Conservation (phyloP, 805 yeast genomes). For the Limtongia smithiae region DNA sequence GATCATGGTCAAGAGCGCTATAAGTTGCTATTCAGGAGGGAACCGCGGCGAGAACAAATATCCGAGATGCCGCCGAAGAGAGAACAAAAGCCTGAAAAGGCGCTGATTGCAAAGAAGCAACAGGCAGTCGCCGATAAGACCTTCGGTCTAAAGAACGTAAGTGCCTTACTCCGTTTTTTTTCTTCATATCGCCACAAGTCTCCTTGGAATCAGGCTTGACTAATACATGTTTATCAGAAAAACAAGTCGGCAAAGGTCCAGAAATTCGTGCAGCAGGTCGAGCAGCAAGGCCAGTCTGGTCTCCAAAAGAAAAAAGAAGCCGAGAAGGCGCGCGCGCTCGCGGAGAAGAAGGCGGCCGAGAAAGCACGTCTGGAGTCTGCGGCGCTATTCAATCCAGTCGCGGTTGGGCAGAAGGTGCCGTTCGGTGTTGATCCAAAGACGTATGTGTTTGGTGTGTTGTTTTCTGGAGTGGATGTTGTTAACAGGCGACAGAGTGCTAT, state of each 20-base stretch:
- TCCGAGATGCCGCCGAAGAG: constrained; percentile 77
- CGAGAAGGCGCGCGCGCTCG: constrained; percentile 59
- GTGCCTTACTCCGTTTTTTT: constrained; percentile 15
- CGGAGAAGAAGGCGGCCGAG: constrained; percentile 87
- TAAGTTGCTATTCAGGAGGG: too few relatives aligned
- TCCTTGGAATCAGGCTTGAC: too few relatives aligned
- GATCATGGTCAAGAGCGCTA: too few relatives aligned
- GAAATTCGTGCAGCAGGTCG: constrained; percentile 63
- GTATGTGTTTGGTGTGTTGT: constrained; percentile 6
- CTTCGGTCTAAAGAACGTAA: constrained; percentile 79
- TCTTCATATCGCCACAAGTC: background rate
- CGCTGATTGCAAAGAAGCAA: constrained; percentile 52
- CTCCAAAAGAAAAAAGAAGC: constrained; percentile 68
- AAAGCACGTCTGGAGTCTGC: constrained; percentile 85
- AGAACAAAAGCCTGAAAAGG: constrained; percentile 54
- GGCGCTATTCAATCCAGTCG: constrained; percentile 60
- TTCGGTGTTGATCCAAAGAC: constrained; percentile 98
- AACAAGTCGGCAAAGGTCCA: constrained; percentile 92
- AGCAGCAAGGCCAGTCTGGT: constrained; percentile 53
- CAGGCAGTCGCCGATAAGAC: constrained; percentile 78
- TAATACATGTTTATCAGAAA: constrained; percentile 40
- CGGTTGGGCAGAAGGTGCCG: constrained; percentile 79
- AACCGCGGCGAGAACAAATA: too few relatives aligned
- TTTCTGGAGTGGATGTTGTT: background rate
- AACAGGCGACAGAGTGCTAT: constrained; percentile 44